phyloP scores from a whole-genome alignment of 1,139 yeast species.

The Nadsonia starkeyi-henricii region DNA sequence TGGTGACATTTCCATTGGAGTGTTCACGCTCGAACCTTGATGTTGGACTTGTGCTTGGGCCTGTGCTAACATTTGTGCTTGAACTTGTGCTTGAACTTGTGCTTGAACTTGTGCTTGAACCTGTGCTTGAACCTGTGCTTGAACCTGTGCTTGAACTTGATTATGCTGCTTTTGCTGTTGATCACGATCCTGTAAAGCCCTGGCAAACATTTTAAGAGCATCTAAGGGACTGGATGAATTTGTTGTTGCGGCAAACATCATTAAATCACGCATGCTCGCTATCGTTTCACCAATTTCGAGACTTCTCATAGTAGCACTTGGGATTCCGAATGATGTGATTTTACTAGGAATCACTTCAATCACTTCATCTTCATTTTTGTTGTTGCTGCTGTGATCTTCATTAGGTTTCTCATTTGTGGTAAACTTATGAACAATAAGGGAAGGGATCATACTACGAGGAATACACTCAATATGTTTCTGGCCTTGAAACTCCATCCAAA shows the following conservation, averaged over 20 bases:
- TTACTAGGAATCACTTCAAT: conserved; percentile 13
- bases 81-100: neutral
- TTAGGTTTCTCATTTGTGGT: neutral
- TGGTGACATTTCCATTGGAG: neutral
- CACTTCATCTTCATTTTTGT: conserved; percentile 9
- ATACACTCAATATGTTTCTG: conserved; percentile 25
- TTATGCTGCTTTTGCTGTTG: conserved; percentile 7
- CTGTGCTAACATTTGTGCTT: neutral
- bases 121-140: conserved; percentile 6
- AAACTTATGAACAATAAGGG: conserved; percentile 6
- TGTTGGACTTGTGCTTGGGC: neutral
- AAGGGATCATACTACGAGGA: conserved; percentile 12
- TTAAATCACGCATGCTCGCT: conserved; percentile 51
- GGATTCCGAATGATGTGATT: conserved; percentile 43
- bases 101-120: conserved; percentile 1
- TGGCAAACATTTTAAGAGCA: conserved; percentile 40
- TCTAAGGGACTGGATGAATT: conserved; percentile 42
- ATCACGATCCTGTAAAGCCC: conserved; percentile 13
- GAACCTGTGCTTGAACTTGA: conserved; percentile 4
- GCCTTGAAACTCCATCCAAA: conserved; percentile 53
- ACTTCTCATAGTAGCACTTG: conserved; percentile 48
- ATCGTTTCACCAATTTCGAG: conserved; percentile 67
- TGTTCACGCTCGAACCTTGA: neutral
- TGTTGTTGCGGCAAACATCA: conserved; percentile 37
- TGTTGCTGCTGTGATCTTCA: conserved; percentile 8